Base-by-base conservation (phyloP, 805 yeast genomes). In the Ogataea salicorniae region DNA sequence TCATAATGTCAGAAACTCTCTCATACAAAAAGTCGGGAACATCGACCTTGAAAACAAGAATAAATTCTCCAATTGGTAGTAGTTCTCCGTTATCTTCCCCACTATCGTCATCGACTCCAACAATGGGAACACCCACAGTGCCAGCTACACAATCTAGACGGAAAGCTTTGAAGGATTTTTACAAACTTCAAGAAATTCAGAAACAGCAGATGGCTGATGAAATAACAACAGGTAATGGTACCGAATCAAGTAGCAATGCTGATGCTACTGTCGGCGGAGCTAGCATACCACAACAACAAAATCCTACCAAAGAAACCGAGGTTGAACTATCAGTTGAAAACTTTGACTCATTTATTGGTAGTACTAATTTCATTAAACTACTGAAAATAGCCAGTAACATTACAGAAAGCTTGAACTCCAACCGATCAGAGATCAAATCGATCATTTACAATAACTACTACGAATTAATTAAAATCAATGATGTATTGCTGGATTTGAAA, bases 401-500 rank as follows among this genome's bases (percentile, higher is more conserved):
- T 8, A 71, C 74, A 22, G 70, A 70, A 31, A 69, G 71, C 44
- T 66, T 80, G 47, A 78, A 76, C 48, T 62, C 77, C 15, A 79
- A 76, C 44, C 81, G 79, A 50, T 75, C 79, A 56, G 80, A 78
- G 41, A 82, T 83, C 52, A 84, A 84, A 56, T 78, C 85, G 29
- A 83, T 84, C 38, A 81, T 84, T 11, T 84, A 84, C 63, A 87
- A 84, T 62, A 84, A 84, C 58, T 84, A 84, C 69, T 83, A 80
- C 61, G 91, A 84, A 51, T 67, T 84, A 53, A 83, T 84, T 58
- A 81, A 82, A 56, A 75, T 84, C 49, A 83, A 80, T 55, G 78
- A 81, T 41, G 75, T 83, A 3, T 64, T 84, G 44, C 62, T 61
- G 46, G 70, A 66, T 34, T 47, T 73, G 39, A 67, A 67, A 36